Conservation (phyloP, 2,329 filamentous ascomycete genomes). For the Penicillium olsonii region DNA sequence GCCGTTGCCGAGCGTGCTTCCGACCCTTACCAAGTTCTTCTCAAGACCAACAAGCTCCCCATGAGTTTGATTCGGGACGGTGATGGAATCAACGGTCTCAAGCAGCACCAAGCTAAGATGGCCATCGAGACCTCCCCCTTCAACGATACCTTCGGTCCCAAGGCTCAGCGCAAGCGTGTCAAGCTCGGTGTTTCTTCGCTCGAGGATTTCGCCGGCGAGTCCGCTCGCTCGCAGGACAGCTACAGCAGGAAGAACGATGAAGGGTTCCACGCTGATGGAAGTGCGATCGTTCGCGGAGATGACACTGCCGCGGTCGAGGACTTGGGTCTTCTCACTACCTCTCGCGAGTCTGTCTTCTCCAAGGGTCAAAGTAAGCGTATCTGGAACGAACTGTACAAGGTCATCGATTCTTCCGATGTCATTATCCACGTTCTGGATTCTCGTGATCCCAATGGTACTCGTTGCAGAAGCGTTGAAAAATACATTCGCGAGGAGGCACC, state of each 20-base stretch:
- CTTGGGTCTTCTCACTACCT: slow-evolving; percentile 50
- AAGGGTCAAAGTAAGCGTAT: slow-evolving; percentile 96
- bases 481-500: slow-evolving; percentile 91
- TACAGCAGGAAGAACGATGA: slow-evolving; percentile 82
- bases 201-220: slow-evolving; percentile 76
- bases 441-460: slow-evolving; percentile 83
- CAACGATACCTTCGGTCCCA: slow-evolving; percentile 86
- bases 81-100: slow-evolving; percentile 75
- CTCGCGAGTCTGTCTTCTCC: slow-evolving; percentile 83
- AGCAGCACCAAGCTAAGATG: slow-evolving; percentile 93
- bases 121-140: slow-evolving; percentile 86
- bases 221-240: slow-evolving; percentile 75
- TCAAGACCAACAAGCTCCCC: slow-evolving; percentile 95
- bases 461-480: slow-evolving; percentile 88
- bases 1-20: slow-evolving; percentile 88
- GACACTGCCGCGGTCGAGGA: slow-evolving; percentile 44
- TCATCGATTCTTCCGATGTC: slow-evolving; percentile 93
- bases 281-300: slow-evolving; percentile 59
- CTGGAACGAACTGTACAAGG: slow-evolving; percentile 96
- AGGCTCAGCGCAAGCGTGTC: slow-evolving; percentile 87
- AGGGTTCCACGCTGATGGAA: slow-evolving; percentile 72
- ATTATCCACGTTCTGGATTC: slow-evolving; percentile 94
- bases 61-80: slow-evolving; percentile 90
- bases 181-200: slow-evolving; percentile 84
- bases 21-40: slow-evolving; percentile 90